Percentiles rank a stretch among this genome's conserved stretches.
These are phyloP conservation scores for Trametopsis cervina DNA, from an alignment of 768 basidiomycete species.

Conservation along the genomic window DNA sequence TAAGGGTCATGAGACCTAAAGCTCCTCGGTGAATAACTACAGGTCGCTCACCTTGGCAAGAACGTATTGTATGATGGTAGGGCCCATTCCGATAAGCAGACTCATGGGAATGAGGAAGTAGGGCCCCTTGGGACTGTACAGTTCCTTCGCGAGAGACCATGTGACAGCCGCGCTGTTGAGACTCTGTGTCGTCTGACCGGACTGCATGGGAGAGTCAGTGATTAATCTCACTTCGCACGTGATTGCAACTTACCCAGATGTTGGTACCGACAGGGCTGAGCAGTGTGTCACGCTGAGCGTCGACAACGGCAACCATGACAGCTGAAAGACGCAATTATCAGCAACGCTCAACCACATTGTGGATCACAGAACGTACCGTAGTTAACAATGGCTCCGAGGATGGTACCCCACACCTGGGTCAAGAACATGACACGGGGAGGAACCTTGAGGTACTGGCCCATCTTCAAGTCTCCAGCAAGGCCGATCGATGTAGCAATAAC, in stretches of 20 bases:
- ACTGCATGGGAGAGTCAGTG: slow-evolving; percentile 2
- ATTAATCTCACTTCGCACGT: neutral
- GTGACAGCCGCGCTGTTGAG: slow-evolving; percentile 55
- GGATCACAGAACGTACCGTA: slow-evolving; percentile 20
- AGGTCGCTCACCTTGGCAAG: slow-evolving; percentile 36
- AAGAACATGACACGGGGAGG: slow-evolving; percentile 62
- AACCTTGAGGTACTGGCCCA: slow-evolving; percentile 54
- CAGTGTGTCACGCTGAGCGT: slow-evolving; percentile 46
- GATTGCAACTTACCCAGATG: slow-evolving; percentile 42
- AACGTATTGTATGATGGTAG: slow-evolving; percentile 47
- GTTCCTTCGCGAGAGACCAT: slow-evolving; percentile 54
- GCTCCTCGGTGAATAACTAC: neutral
- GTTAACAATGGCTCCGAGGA: slow-evolving; percentile 41
- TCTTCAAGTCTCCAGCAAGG: slow-evolving; percentile 51
- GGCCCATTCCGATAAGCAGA: slow-evolving; percentile 46
- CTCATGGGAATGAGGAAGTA: slow-evolving; percentile 52
- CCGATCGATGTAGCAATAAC: slow-evolving; percentile 46
- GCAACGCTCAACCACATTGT: slow-evolving; percentile 23
- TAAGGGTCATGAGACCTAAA: neutral
- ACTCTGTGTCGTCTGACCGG: slow-evolving; percentile 41
- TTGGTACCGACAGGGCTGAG: slow-evolving; percentile 48
- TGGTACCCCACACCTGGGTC: slow-evolving; percentile 60
- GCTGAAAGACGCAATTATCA: neutral
- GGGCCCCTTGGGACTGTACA: slow-evolving; percentile 47
- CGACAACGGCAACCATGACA: slow-evolving; percentile 52